These are phyloP conservation scores for Pseudogymnoascus sp. DNA, from an alignment of 2,329 filamentous ascomycete genomes.

Conservation along the genomic window DNA sequence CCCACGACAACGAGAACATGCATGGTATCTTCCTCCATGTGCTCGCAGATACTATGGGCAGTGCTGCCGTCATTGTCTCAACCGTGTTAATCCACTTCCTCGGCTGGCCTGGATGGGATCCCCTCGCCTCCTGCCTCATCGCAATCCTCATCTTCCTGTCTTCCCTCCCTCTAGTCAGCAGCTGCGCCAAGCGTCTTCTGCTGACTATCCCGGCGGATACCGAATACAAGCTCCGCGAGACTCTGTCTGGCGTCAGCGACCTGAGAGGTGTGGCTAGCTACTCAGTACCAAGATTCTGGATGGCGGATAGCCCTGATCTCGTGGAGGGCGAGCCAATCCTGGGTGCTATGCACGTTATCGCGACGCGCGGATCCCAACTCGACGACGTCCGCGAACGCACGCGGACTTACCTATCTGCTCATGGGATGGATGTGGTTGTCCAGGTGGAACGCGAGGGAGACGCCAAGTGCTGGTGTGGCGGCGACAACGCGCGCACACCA, in stretches of 20 bases:
- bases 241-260: conserved; percentile 71
- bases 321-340: conserved; percentile 48
- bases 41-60: conserved; percentile 87
- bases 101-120: conserved; percentile 91
- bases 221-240: conserved; percentile 83
- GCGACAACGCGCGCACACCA: conserved; percentile 7
- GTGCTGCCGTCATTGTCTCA: conserved; percentile 86
- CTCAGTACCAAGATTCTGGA: conserved; percentile 83
- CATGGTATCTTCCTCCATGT: conserved; percentile 94
- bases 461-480: conserved; percentile 50
- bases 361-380: conserved; percentile 60
- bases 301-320: conserved; percentile 53
- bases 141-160: conserved; percentile 90
- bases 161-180: conserved; percentile 77
- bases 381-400: conserved; percentile 81
- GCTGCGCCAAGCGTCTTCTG: conserved; percentile 73
- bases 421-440: conserved; percentile 72
- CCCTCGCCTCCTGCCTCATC: conserved; percentile 86
- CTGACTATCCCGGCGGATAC: conserved; percentile 75
- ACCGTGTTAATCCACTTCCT: conserved; percentile 80
- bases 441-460: conserved; percentile 86
- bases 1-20: conserved; percentile 96
- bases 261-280: conserved; percentile 81
- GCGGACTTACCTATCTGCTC: conserved; percentile 57
- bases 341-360: conserved; percentile 81